Base-by-base conservation (phyloP, 202 grass and related monocot genomes). In the Hordeum pubiflorum region DNA sequence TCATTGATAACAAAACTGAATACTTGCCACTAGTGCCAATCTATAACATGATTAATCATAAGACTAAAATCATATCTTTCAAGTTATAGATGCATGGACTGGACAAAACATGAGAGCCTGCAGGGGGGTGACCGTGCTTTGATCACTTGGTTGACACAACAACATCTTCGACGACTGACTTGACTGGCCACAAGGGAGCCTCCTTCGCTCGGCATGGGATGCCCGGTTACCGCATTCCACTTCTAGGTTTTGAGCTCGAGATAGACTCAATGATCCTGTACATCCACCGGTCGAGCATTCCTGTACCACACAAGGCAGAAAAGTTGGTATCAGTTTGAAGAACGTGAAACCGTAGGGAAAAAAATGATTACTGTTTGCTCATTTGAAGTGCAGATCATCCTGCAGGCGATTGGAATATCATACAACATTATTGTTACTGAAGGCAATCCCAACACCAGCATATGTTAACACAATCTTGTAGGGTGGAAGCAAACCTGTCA, bases 221-320 rank as follows among this genome's bases (percentile, higher is more conserved):
- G 50, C 37, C 0, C 27, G 34, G 21, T 86, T 79, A 98, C 80
- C 92, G 82, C 74, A 88, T 50, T 17, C 91, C 70, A 13, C 88
- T 94, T 66, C 86, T 89, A 37, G 88, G 67, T 84, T 98, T 98
- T 60, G 92, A 76, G 67, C 84, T 85, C 5, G 78, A 92, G 59
- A 90, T 23, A 4, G 91, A 80, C 66, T 94, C 94, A 7, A 97
- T 92, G 29, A 97, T 72, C 82, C 83, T 75, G 78, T 94, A 98
- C 92, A 94, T 98, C 95, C 95, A 98, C 38, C 95, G 81, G 75
- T 98, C 95, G 75, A 98, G 95, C 95, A 98, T 98, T 88, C 95
- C 92, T 94, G 86, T 65, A 74, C 62, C 43, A 50, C 9, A 9
- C 2, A 55, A 64, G 48, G 72, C 4, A 58, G 50, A 82, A 24